A percentile compares a stretch with the other conserved stretches of the same genome.
Evolutionary conservation across 2,329 filamentous ascomycete genomes (phyloP).

Genomic region (Alternaria sp.): DNA sequence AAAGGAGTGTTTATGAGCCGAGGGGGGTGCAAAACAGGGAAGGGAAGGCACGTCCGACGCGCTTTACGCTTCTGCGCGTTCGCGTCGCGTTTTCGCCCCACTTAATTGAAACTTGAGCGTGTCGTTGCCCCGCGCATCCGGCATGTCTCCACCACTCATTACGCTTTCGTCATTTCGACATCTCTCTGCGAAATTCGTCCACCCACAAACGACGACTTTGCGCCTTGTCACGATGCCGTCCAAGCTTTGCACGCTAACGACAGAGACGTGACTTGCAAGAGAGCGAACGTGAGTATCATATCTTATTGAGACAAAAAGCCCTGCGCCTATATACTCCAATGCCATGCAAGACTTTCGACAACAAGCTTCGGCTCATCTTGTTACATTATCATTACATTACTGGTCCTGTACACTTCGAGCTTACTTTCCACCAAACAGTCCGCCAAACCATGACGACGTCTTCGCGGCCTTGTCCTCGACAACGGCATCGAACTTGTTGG

Average conservation of each 20-base stretch:
- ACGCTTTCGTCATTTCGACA: background rate
- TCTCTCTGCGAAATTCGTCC: background rate
- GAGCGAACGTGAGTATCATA: constrained; percentile 4
- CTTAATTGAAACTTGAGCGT: constrained; percentile 31
- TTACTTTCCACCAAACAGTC: constrained; percentile 81
- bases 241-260: background rate
- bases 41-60: constrained; percentile 34
- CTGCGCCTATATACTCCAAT: constrained; percentile 31
- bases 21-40: constrained; percentile 39
- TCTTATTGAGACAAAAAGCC: constrained; percentile 27
- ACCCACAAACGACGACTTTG: background rate
- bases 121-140: constrained; percentile 17
- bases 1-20: constrained; percentile 36
- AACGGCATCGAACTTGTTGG: constrained; percentile 83
- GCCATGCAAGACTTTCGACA: constrained; percentile 32
- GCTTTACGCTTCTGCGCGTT: constrained; percentile 32
- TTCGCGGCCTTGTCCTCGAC: constrained; percentile 80
- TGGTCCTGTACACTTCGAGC: background rate
- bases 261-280: background rate
- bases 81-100: constrained; percentile 34
- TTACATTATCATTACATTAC: constrained; percentile 9
- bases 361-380: constrained; percentile 3
- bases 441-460: constrained; percentile 82
- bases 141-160: constrained; percentile 11
- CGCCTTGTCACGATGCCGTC: background rate